Base-by-base conservation (phyloP, 2,329 filamentous ascomycete genomes). In the Karstenula rhodostoma region DNA sequence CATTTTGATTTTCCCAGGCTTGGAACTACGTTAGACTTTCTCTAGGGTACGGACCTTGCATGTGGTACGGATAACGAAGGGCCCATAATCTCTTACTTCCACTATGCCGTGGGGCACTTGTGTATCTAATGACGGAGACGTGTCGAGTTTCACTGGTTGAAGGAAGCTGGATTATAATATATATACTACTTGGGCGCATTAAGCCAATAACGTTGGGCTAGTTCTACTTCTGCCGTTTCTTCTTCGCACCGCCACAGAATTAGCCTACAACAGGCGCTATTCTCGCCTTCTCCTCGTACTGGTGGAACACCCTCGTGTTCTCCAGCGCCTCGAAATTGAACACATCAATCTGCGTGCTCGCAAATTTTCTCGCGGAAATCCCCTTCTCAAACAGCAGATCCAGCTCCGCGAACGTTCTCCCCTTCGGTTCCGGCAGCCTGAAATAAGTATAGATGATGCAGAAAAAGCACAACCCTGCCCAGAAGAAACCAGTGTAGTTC, bases 401-500 rank as follows among this genome's bases (percentile, higher is more conserved):
- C 58, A 97, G 81, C 78, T 97, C 93, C 7, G 92, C 93, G 72
- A 94, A 97, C 0, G 91, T 90, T 44, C 93, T 87, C 10, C 91
- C 93, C 3, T 82, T 82, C 0, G 93, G 92, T 74, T 97, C 93
- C 0, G 93, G 93, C 0, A 94, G 82, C 13, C 91, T 86, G 82
- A 93, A 94, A 73, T 88, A 94, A 0, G 90, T 90, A 79, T 94
- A 96, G 17, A 95, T 80, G 70, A 94, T 87, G 80, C 91, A 95
- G 57, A 88, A 78, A 80, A 93, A 92, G 79, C 91, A 94, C 59
- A 92, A 89, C 0, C 89, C 91, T 15, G 87, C 89, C 91, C 93
- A 93, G 82, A 96, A 96, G 81, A 96, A 96, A 29, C 93, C 93
- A 0, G 93, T 87, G 70, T 86, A 95, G 79, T 95, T 95, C 62